Evolutionary conservation across 2,329 filamentous ascomycete genomes (phyloP).

Genomic region (Calonectria hawksworthii): DNA sequence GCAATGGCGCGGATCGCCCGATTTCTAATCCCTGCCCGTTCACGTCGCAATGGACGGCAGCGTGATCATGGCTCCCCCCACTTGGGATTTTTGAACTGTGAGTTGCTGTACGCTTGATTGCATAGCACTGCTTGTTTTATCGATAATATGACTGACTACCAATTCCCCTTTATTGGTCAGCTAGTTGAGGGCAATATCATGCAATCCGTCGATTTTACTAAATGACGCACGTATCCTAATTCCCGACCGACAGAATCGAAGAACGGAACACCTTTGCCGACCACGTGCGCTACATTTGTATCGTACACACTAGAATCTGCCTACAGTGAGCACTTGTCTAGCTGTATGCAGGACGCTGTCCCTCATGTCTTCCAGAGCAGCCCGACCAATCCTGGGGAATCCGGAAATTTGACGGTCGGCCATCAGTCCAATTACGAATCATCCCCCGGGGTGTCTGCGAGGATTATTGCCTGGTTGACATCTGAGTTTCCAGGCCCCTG

Average conservation of each 20-base stretch:
- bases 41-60: not conserved
- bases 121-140: not conserved
- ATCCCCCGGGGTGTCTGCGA: not conserved
- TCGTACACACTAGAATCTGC: not conserved
- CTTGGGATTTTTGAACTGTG: not conserved
- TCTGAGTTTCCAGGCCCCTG: not conserved
- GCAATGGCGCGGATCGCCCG: not conserved
- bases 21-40: not conserved
- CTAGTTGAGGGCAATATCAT: not conserved
- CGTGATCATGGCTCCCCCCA: not conserved
- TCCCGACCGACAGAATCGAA: not conserved
- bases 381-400: not conserved
- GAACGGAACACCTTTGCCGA: not conserved
- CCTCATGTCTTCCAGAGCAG: not conserved
- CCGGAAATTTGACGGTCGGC: slow-evolving; percentile 20
- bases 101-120: not conserved
- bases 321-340: not conserved
- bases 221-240: not conserved
- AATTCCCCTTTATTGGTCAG: not conserved
- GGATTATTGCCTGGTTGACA: not conserved
- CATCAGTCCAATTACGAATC: not conserved
- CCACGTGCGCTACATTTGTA: not conserved
- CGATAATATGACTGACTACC: not conserved
- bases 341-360: not conserved
- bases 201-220: not conserved